These are phyloP conservation scores for Alternaria triticina DNA, from an alignment of 2,329 filamentous ascomycete genomes.

Conservation along the genomic window DNA sequence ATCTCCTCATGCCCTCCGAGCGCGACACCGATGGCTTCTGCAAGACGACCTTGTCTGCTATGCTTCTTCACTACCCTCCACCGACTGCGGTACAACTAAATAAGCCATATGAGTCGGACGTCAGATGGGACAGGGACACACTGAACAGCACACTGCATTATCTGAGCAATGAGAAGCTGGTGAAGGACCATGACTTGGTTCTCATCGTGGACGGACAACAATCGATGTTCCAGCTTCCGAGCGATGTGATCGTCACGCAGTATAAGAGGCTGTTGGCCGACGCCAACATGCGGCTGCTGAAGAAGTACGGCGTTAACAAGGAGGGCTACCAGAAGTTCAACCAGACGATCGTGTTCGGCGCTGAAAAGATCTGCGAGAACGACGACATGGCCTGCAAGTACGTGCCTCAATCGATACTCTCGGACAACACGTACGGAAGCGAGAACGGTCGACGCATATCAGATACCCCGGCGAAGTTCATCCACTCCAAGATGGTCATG, in stretches of 20 bases:
- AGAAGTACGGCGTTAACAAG: constrained; percentile 54
- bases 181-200: constrained; percentile 66
- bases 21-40: constrained; percentile 60
- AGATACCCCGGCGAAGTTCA: constrained; percentile 48
- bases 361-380: constrained; percentile 60
- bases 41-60: constrained; percentile 63
- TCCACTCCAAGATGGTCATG: constrained; percentile 58
- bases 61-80: constrained; percentile 65
- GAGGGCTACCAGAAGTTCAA: constrained; percentile 44
- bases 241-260: constrained; percentile 66
- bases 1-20: constrained; percentile 61
- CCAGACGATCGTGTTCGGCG: constrained; percentile 63
- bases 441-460: constrained; percentile 47
- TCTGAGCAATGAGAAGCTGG: constrained; percentile 55
- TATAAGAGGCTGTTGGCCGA: constrained; percentile 64
- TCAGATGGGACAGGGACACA: constrained; percentile 53
- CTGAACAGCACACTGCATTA: constrained; percentile 57
- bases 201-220: constrained; percentile 70
- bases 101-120: constrained; percentile 21
- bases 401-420: constrained; percentile 59
- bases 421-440: constrained; percentile 56
- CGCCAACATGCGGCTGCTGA: constrained; percentile 60
- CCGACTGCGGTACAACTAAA: constrained; percentile 61
- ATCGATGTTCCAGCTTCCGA: constrained; percentile 69
- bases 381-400: constrained; percentile 60